Conservation (phyloP, 768 basidiomycete species). For the Lactarius vividus region DNA sequence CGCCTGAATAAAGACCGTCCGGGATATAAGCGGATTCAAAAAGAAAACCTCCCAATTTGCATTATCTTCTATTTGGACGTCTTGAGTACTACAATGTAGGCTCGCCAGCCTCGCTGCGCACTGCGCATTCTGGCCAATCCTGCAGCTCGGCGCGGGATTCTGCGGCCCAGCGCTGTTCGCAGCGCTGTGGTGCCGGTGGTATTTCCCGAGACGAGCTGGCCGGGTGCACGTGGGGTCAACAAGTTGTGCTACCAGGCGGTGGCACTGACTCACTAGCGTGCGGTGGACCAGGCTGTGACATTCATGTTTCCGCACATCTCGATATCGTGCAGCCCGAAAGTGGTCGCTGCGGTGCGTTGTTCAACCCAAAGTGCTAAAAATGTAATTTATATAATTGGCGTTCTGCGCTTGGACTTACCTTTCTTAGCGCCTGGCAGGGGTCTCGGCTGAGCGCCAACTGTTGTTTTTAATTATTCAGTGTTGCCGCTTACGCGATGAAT, state of each 20-base stretch:
- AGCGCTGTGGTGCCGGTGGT: conserved; percentile 41
- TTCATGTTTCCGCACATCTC: conserved; percentile 51
- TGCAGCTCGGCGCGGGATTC: conserved; percentile 48
- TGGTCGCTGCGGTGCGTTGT: conserved; percentile 50
- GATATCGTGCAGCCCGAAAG: conserved; percentile 57
- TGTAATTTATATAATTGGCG: neutral
- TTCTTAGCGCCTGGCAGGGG: conserved; percentile 45
- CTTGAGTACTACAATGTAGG: no score
- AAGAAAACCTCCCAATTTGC: no score
- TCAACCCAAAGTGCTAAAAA: neutral
- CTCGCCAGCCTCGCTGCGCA: conserved; percentile 50
- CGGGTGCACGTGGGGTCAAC: conserved; percentile 52
- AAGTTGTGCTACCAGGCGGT: conserved; percentile 32
- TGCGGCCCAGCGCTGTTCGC: conserved; percentile 42
- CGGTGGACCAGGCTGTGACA: conserved; percentile 49
- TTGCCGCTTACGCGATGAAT: neutral
- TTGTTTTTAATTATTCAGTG: conserved; percentile 29
- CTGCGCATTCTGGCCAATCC: conserved; percentile 64
- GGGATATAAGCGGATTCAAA: no score
- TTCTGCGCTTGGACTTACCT: conserved; percentile 19
- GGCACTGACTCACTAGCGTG: conserved; percentile 6
- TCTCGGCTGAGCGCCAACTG: conserved; percentile 32
- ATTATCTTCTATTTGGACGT: no score
- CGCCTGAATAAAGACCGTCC: no score
- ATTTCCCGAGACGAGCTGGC: conserved; percentile 70